A percentile compares a stretch with the other conserved stretches of the same genome.
Conservation (phyloP, 345 rosid species). For the Geranium rotundifolium region DNA sequence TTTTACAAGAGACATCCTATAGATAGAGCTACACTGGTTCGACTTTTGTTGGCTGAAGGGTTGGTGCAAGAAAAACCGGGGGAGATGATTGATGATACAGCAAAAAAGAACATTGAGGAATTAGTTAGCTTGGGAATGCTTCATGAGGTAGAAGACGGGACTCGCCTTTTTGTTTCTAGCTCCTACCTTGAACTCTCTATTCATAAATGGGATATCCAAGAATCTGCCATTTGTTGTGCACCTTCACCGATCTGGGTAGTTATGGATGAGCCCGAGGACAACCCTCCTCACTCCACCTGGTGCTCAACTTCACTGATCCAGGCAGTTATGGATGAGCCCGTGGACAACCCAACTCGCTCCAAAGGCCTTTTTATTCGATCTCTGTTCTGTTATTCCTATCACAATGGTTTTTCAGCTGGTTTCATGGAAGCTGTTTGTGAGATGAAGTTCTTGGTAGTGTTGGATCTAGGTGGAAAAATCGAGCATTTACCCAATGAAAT, state of each 20-base stretch:
- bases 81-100: neutral
- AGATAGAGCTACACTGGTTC: neutral
- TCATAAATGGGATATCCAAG: neutral
- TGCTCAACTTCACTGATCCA: no score
- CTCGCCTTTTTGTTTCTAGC: neutral
- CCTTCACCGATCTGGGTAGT: neutral
- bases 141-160: neutral
- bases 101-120: neutral
- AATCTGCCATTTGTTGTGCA: neutral
- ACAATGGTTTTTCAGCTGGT: conserved; percentile 5
- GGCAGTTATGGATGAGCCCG: no score
- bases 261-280: neutral
- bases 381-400: neutral
- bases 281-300: neutral
- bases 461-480: conserved; percentile 7
- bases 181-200: neutral
- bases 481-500: conserved; percentile 8
- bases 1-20: neutral
- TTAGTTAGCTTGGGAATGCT: conserved; percentile 1
- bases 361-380: neutral
- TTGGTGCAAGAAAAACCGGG: neutral
- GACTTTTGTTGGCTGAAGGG: neutral
- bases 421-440: conserved; percentile 7
- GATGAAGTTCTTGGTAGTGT: conserved; percentile 7
- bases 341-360: no score